These are phyloP conservation scores for Niebla homalea DNA, from an alignment of 495 filamentous ascomycete species.

Conservation along the genomic window DNA sequence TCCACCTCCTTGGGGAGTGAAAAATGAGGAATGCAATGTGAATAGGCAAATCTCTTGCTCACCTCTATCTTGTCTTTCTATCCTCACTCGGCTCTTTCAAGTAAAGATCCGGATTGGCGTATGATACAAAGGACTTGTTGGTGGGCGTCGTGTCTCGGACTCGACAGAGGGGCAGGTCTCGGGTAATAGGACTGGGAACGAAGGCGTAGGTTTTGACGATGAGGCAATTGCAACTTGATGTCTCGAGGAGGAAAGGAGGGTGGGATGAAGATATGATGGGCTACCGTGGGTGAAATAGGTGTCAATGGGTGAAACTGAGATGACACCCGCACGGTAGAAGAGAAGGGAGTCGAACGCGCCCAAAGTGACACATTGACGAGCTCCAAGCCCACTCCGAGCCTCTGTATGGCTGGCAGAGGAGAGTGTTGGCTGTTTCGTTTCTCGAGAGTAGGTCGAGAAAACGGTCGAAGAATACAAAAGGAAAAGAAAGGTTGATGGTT, in stretches of 20 bases:
- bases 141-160: neutral
- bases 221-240: neutral
- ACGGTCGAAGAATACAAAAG: constrained; percentile 33
- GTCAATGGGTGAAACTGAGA: constrained; percentile 1
- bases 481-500: constrained; percentile 37
- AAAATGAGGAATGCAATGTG: constrained; percentile 8
- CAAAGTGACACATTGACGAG: constrained; percentile 21
- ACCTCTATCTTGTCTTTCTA: constrained; percentile 6
- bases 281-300: constrained; percentile 7
- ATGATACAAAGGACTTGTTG: neutral
- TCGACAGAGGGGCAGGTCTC: neutral
- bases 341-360: constrained; percentile 19
- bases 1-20: constrained; percentile 5
- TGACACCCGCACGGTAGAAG: constrained; percentile 12
- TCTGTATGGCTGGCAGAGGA: constrained; percentile 30
- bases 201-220: neutral
- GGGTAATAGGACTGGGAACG: neutral
- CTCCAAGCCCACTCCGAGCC: constrained; percentile 27
- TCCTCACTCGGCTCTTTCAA: neutral
- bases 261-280: constrained; percentile 2
- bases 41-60: constrained; percentile 2
- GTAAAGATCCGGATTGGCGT: neutral
- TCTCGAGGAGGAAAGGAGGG: neutral
- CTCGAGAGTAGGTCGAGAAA: too few species aligned
- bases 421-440: constrained; percentile 18